A percentile compares a stretch with the other conserved stretches of the same genome.
Evolutionary conservation across 2,329 filamentous ascomycete species (phyloP).

Genomic region (Periconia macrospinosa): DNA sequence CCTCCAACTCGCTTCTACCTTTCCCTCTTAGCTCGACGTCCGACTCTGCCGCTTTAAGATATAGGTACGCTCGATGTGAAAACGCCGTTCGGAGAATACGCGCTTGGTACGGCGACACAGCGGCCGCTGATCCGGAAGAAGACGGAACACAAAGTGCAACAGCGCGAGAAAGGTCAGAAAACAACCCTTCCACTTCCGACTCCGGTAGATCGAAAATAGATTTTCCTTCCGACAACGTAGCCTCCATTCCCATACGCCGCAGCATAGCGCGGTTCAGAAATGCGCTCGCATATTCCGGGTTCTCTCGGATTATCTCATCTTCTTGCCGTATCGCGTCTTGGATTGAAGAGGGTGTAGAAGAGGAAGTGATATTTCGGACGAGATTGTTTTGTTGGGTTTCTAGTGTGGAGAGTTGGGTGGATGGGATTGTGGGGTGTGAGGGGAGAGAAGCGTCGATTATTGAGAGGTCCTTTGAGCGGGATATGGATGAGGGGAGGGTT

Average conservation of each 20-base stretch:
- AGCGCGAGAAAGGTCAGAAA: conserved; percentile 47
- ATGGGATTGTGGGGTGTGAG: conserved; percentile 44
- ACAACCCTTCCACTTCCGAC: conserved; percentile 24
- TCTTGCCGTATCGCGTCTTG: conserved; percentile 45
- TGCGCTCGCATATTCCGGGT: conserved; percentile 71
- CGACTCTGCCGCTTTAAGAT: conserved; percentile 43
- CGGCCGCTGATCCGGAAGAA: conserved; percentile 42
- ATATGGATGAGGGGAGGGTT: conserved; percentile 50
- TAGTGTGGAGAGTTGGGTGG: conserved; percentile 40
- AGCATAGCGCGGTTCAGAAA: conserved; percentile 76
- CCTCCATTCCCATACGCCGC: conserved; percentile 58
- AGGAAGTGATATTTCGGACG: conserved; percentile 34
- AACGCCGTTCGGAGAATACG: conserved; percentile 70
- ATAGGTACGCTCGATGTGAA: conserved; percentile 65
- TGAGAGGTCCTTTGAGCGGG: conserved; percentile 48
- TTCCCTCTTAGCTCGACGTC: conserved; percentile 38
- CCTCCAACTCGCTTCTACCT: conserved; percentile 51
- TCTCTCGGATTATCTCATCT: conserved; percentile 57
- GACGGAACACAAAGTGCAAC: conserved; percentile 57
- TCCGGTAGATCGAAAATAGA: conserved; percentile 1
- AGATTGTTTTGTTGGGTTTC: conserved; percentile 50
- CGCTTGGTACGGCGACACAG: conserved; percentile 65
- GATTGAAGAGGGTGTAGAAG: conserved; percentile 14
- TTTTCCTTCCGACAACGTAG: conserved; percentile 6
- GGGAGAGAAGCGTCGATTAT: conserved; percentile 49